These are phyloP conservation scores for Tardiomyces digboiensis DNA, from an alignment of 1,139 yeast species.

Conservation along the genomic window DNA sequence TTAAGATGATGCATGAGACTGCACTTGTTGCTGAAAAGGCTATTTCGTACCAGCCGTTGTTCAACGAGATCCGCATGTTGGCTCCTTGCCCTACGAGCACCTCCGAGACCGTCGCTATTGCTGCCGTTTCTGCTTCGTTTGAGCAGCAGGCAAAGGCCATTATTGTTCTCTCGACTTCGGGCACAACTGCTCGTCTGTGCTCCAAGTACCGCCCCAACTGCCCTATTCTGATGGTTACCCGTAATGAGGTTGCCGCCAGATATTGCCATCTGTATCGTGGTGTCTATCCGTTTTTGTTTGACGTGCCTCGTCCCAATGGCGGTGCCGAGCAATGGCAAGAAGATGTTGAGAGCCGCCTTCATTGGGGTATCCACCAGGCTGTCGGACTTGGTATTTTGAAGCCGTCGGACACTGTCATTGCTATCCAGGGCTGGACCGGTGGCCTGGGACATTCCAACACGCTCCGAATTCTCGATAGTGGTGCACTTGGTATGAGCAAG, in stretches of 20 bases:
- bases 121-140: constrained; percentile 93
- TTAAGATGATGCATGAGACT: constrained; percentile 98
- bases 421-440: constrained; percentile 98
- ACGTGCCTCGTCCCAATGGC: constrained; percentile 46
- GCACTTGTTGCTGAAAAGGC: constrained; percentile 96
- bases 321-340: constrained; percentile 80
- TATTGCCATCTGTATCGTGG: constrained; percentile 96
- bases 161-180: constrained; percentile 91
- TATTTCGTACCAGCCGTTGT: constrained; percentile 78
- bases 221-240: constrained; percentile 97
- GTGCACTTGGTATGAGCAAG: background rate
- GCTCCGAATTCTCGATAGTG: constrained; percentile 47
- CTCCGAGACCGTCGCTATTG: constrained; percentile 94
- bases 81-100: constrained; percentile 88
- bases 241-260: constrained; percentile 90
- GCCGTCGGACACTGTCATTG: constrained; percentile 85
- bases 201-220: constrained; percentile 97
- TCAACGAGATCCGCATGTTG: constrained; percentile 81
- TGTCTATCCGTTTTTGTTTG: constrained; percentile 92
- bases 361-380: constrained; percentile 92
- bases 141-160: constrained; percentile 97
- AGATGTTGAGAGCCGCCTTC: constrained; percentile 92
- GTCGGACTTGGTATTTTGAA: constrained; percentile 75
- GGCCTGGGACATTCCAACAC: constrained; percentile 99
- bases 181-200: constrained; percentile 90